Base-by-base conservation (phyloP, 1,284 basidiomycete genomes). In the Apiotrichum akiyoshidainum region DNA sequence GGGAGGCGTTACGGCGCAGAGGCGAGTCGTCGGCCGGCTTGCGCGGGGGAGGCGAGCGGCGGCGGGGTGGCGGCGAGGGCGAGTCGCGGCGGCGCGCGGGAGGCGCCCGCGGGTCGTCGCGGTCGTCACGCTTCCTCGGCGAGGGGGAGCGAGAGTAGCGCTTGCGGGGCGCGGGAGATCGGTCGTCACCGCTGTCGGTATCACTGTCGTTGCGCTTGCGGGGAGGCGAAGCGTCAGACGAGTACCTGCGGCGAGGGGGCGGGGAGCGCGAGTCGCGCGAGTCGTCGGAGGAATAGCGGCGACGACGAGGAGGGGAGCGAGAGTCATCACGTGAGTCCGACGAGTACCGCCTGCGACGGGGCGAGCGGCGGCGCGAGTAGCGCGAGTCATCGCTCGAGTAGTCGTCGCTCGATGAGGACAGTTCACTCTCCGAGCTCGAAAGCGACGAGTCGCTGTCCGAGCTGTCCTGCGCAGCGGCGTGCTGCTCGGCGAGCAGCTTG, bases 401-500 rank as follows among this genome's bases (percentile, higher is more conserved):
- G 54, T 78, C 79, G 37, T 37, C 34, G 19, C 21, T 22, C 11
- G 48, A 50, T 1, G 80, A 79, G 12, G 76, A 78, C 48, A 65
- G 73, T 16, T 75, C 55, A 34, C 64, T 64, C 41, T 65, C 62
- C 16, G 64, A 66, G 44, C 68, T 68, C 10, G 71, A 69, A 31
- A 80, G 77, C 0, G 82, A 82, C 46, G 79, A 79, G 55, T 76
- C 74, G 22, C 61, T 65, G 46, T 72, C 72, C 10, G 75, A 76
- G 7, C 80, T 79, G 58, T 83, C 82, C 42, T 84, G 85, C 81
- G 88, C 85, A 1, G 88, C 88, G 41, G 90, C 87, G 17, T 91
- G 87, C 78, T 97, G 92, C 71, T 93, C 92, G 84, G 95, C 88
- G 64, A 96, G 89, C 41, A 95, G 73, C 59, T 87, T 86, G 7